These are phyloP conservation scores for Toxicodendron radicans DNA, from an alignment of 345 rosid species.

Conservation along the genomic window DNA sequence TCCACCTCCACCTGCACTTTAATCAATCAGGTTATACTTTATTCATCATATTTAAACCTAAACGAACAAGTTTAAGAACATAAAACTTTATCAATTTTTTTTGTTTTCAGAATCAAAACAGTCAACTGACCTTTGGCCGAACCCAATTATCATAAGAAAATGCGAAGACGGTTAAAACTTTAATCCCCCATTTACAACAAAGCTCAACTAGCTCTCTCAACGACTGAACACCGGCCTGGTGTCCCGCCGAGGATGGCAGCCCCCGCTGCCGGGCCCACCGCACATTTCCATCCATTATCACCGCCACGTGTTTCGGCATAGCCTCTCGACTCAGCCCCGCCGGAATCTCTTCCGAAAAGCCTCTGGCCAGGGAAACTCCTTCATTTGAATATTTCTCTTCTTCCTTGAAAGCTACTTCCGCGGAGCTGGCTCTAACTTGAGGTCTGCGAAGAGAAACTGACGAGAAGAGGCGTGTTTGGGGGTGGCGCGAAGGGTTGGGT, in stretches of 20 bases:
- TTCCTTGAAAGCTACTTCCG: conserved; percentile 17
- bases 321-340: conserved; percentile 42
- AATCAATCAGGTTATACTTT: background rate
- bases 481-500: background rate
- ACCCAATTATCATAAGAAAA: conserved; percentile 77
- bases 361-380: conserved; percentile 9
- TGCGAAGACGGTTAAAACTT: conserved; percentile 80
- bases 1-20: conserved; percentile 62
- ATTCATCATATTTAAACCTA: background rate
- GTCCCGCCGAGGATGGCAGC: conserved; percentile 51
- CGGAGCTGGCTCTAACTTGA: conserved; percentile 11
- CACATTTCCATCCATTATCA: conserved; percentile 83
- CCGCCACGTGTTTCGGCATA: conserved; percentile 80
- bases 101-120: background rate
- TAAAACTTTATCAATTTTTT: background rate
- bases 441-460: background rate
- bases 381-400: conserved; percentile 18
- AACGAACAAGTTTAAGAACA: background rate
- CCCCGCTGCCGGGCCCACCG: conserved; percentile 71
- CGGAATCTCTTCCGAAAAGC: conserved; percentile 35
- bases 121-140: conserved; percentile 55
- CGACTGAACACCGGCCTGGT: conserved; percentile 64
- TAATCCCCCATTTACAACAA: conserved; percentile 61
- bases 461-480: background rate
- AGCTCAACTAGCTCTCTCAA: conserved; percentile 51